Evolutionary conservation across 2,329 filamentous ascomycete genomes (phyloP), one percentile per base, ranked within the genome.

Genomic region (Beauveria australis): DNA sequence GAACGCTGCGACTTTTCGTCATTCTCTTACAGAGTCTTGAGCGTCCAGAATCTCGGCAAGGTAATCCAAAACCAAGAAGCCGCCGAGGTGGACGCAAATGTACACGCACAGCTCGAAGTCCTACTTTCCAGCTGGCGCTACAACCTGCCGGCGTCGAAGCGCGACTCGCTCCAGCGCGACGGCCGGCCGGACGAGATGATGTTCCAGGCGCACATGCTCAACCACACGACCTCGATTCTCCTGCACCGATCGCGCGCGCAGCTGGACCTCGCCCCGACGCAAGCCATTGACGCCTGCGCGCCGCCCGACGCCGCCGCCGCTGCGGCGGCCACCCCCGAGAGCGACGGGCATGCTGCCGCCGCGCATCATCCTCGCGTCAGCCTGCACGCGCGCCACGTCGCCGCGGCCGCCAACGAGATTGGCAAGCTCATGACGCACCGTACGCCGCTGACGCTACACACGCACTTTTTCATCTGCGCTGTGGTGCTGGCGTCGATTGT

Each of bases 391-490:
- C 49, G n/a, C 2, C 59, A 60, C 24, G 51, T 55, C 30, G 10
- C 51, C 18, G 12, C 14, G 22, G 44, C 59, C 8, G 59, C 59
- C 33, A 46, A 33, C 51, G 51, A 43, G 37, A 48, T 60, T 22
- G 44, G 59, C 33, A 41, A 49, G n/a, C 30, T 60, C n/a, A 30
- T 54, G 22, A 60, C 59, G 28, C 52, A 54, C 24, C 59, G 59
- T 30, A 43, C 59, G 22, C 52, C 43, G 3, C 33, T 55, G 22
- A 28, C n/a, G 5, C 22, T 12, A 24, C 59, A 48, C 43, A 60
- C 59, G 30, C 59, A 54, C 44, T 60, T 60, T 3, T 60, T 60
- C 33, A 55, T 49, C 14, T 60, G 59, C 33, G 59, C 59, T 33
- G 28, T 60, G 2, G 44, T 55, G 44, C 44, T 60, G 9, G 43